Evolutionary conservation across 805 yeast genomes (phyloP).

Genomic region (Metschnikowia gelsemii): DNA sequence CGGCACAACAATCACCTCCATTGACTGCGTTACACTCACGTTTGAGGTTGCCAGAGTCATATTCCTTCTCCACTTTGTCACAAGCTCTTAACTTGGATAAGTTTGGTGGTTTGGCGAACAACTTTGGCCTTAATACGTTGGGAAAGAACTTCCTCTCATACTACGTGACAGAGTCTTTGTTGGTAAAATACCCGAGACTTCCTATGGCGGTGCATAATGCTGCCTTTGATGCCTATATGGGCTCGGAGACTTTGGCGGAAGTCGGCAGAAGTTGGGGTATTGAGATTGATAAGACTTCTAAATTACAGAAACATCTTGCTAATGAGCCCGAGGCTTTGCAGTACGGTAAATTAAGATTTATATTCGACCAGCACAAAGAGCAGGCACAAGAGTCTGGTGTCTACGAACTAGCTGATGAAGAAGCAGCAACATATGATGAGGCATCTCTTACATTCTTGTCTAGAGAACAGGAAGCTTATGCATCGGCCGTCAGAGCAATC

Average conservation of each 20-base stretch:
- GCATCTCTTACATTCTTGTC: constrained; percentile 27
- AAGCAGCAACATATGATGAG: constrained; percentile 17
- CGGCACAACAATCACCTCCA: constrained; percentile 62
- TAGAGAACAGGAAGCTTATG: constrained; percentile 48
- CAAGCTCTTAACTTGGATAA: constrained; percentile 68
- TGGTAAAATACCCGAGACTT: constrained; percentile 81
- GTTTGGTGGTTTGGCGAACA: constrained; percentile 54
- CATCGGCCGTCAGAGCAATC: constrained; percentile 76
- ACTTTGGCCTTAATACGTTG: constrained; percentile 74
- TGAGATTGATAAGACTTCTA: constrained; percentile 64
- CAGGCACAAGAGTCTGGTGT: constrained; percentile 52
- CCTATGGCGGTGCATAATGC: constrained; percentile 76
- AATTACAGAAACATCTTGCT: constrained; percentile 63
- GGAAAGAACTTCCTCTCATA: constrained; percentile 77
- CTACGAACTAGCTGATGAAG: constrained; percentile 32
- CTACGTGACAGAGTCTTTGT: constrained; percentile 70
- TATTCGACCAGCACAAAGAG: constrained; percentile 29
- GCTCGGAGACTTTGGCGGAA: constrained; percentile 60
- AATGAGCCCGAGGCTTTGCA: constrained; percentile 66
- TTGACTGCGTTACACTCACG: constrained; percentile 78
- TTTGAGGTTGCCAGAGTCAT: constrained; percentile 57
- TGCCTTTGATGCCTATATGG: constrained; percentile 74
- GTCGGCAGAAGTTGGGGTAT: constrained; percentile 88
- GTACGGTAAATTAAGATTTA: constrained; percentile 67
- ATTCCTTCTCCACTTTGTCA: constrained; percentile 66